Evolutionary conservation across 768 basidiomycete species (phyloP).

Genomic region (Rhodotorula diobovata): DNA sequence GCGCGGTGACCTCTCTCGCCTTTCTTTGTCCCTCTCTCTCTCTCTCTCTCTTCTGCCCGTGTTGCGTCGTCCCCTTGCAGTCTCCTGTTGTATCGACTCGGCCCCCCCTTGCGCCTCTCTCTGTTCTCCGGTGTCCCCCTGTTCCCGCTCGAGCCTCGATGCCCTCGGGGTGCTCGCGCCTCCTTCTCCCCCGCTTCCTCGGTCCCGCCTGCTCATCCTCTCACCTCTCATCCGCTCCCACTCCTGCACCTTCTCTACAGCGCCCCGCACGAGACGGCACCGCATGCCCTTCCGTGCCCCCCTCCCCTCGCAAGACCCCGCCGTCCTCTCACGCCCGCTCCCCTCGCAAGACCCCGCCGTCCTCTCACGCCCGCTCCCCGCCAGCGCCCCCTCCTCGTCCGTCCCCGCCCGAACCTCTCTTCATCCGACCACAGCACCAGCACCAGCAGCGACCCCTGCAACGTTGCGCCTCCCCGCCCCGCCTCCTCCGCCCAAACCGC

Average conservation of each 20-base stretch:
- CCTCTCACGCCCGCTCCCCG: not conserved
- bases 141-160: not conserved
- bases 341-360: not conserved
- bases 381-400: not conserved
- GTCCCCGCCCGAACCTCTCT: not conserved
- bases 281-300: constrained; percentile 21
- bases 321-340: not conserved
- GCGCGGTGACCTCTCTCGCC: constrained; percentile 5
- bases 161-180: not conserved
- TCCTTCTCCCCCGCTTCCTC: not conserved
- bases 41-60: too few species aligned
- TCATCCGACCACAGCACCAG: not conserved
- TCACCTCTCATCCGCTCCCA: not conserved
- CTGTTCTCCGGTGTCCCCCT: too few species aligned
- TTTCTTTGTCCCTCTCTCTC: not conserved
- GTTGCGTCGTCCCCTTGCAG: not conserved
- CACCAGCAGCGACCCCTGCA: not conserved
- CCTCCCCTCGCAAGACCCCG: not conserved
- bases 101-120: too few species aligned
- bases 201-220: not conserved
- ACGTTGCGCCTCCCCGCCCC: constrained; percentile 21
- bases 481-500: constrained; percentile 29
- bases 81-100: not conserved
- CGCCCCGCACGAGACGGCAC: not conserved
- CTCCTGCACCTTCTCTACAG: not conserved